phyloP scores from a whole-genome alignment of 495 filamentous ascomycete species.

The Sordaria brevicollis region DNA sequence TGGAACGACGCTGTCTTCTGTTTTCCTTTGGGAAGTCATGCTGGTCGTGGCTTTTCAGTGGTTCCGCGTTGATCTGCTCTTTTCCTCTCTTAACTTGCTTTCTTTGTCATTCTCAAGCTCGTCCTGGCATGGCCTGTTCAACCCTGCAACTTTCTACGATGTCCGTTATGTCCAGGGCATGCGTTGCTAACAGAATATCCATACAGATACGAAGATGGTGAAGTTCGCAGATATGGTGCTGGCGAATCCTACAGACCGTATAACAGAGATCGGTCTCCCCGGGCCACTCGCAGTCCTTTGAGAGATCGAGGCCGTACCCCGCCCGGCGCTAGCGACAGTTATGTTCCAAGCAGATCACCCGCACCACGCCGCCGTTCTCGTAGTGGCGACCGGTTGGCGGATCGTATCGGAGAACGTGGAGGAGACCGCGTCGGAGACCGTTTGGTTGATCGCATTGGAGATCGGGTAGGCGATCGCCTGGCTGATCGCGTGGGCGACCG shows the following conservation, averaged over 20 bases:
- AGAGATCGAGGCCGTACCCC: conserved; percentile 27
- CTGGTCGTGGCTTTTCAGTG: background rate
- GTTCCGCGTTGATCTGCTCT: too few relatives aligned
- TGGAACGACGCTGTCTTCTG: background rate
- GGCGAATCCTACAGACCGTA: conserved; percentile 46
- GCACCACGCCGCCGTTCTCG: conserved; percentile 25
- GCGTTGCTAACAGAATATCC: background rate
- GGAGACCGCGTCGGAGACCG: conserved; percentile 8
- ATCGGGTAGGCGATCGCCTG: conserved; percentile 27
- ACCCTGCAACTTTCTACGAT: too few relatives aligned
- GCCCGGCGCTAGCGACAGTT: conserved; percentile 23
- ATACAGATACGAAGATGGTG: conserved; percentile 41
- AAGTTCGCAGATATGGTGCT: conserved; percentile 44
- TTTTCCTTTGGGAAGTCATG: background rate
- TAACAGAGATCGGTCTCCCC: conserved; percentile 36
- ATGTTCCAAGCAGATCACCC: conserved; percentile 24
- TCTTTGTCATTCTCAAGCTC: background rate
- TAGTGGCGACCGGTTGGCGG: conserved; percentile 9
- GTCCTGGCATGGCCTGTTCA: background rate
- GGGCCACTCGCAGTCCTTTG: conserved; percentile 29
- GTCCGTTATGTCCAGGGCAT: background rate
- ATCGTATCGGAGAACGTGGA: conserved; percentile 14
- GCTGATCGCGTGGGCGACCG: conserved; percentile 21
- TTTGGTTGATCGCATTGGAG: conserved; percentile 19
- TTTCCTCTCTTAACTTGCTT: background rate